A percentile compares a stretch with the other conserved stretches of the same genome.
These are phyloP conservation scores for Prunus armeniaca DNA, from an alignment of 306 rosid genomes.

Conservation along the genomic window DNA sequence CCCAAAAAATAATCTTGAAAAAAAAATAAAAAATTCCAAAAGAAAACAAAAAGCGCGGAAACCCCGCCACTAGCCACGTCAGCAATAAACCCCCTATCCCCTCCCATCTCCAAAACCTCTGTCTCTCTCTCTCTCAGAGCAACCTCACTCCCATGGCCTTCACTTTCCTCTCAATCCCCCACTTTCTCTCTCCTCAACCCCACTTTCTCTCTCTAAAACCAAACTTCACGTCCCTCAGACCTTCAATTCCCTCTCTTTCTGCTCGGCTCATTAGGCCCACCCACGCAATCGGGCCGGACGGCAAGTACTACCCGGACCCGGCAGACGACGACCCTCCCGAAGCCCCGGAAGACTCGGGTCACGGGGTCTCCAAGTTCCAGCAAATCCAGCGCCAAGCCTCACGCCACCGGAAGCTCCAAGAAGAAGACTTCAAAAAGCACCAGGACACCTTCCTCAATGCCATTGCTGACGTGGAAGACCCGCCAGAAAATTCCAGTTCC, in stretches of 20 bases:
- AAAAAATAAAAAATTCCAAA: neutral
- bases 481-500: slow-evolving; percentile 40
- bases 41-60: neutral
- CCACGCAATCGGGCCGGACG: slow-evolving; percentile 55
- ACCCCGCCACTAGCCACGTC: neutral
- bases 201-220: slow-evolving; percentile 28
- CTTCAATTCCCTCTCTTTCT: slow-evolving; percentile 8
- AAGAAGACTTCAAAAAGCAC: slow-evolving; percentile 67
- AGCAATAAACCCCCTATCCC: slow-evolving; percentile 21
- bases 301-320: slow-evolving; percentile 74
- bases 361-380: slow-evolving; percentile 72
- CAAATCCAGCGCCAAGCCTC: slow-evolving; percentile 78
- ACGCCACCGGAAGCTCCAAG: slow-evolving; percentile 63
- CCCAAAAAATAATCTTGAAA: neutral
- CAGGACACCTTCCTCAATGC: slow-evolving; percentile 79
- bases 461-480: slow-evolving; percentile 78
- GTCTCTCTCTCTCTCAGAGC: slow-evolving; percentile 9
- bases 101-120: slow-evolving; percentile 8
- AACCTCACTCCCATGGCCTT: slow-evolving; percentile 49
- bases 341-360: slow-evolving; percentile 61
- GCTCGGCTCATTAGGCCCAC: slow-evolving; percentile 28
- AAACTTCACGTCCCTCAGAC: slow-evolving; percentile 16
- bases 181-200: slow-evolving; percentile 35
- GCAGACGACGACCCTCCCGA: slow-evolving; percentile 91
- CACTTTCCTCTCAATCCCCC: slow-evolving; percentile 47